Conservation (phyloP, 768 basidiomycete species). For the Suillus sp. region DNA sequence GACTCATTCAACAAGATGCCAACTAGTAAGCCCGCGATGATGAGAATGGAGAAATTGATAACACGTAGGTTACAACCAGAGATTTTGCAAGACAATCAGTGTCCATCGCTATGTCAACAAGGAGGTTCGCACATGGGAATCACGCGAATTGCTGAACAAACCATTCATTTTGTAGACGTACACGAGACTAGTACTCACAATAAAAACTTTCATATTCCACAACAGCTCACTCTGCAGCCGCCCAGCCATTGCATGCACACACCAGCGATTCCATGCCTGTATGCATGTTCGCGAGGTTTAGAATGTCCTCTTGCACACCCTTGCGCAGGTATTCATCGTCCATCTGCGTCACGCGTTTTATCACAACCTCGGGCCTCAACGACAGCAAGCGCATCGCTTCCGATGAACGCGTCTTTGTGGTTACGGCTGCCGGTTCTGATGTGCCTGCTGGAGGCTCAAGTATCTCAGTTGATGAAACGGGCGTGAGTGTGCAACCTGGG, state of each 20-base stretch:
- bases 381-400: neutral
- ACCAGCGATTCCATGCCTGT: neutral
- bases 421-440: neutral
- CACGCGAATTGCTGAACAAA: neutral
- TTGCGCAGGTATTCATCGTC: neutral
- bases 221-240: neutral
- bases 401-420: constrained; percentile 9
- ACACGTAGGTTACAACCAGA: neutral
- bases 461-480: neutral
- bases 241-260: neutral
- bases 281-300: neutral
- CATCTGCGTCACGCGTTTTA: neutral
- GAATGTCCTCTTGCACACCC: neutral
- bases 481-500: neutral
- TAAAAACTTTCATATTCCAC: neutral
- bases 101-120: neutral
- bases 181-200: neutral
- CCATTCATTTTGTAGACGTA: neutral
- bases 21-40: neutral
- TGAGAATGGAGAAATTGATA: neutral
- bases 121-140: neutral
- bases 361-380: neutral
- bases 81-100: neutral
- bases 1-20: neutral
- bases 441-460: neutral